Percentiles rank a stretch among this genome's conserved stretches.
These are phyloP conservation scores for Trametes coccinea DNA, from an alignment of 768 basidiomycete species.

Conservation along the genomic window DNA sequence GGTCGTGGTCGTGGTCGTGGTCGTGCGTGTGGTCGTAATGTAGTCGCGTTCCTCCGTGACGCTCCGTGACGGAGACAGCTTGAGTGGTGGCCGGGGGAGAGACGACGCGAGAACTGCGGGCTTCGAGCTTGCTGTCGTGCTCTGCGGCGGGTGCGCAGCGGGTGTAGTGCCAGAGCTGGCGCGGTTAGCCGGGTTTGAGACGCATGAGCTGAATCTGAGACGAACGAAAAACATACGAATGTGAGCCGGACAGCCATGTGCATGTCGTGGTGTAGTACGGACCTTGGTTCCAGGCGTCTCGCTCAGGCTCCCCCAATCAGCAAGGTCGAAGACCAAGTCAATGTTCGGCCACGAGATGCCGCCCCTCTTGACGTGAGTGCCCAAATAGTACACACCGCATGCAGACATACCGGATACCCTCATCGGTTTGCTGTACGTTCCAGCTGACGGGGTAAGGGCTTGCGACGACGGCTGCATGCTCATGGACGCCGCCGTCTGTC, in stretches of 20 bases:
- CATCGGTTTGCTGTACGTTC: constrained; percentile 23
- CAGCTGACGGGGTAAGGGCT: constrained; percentile 30
- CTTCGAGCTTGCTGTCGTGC: constrained; percentile 15
- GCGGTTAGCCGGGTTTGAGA: constrained; percentile 15
- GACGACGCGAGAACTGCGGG: constrained; percentile 5
- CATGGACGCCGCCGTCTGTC: constrained; percentile 17
- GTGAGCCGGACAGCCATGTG: too few relatives aligned
- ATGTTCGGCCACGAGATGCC: constrained; percentile 30
- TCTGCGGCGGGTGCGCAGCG: constrained; percentile 21
- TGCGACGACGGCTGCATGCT: constrained; percentile 23
- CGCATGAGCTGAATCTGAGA: constrained; percentile 26
- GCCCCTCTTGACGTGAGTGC: neutral
- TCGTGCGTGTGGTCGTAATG: constrained; percentile 30
- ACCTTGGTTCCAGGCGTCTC: constrained; percentile 26
- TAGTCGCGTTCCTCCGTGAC: constrained; percentile 23
- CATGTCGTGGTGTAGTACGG: too few relatives aligned
- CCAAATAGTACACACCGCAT: neutral
- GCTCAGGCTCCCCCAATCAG: constrained; percentile 20
- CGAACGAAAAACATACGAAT: neutral
- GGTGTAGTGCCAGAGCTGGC: constrained; percentile 28
- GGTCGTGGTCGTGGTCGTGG: constrained; percentile 31
- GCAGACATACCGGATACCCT: constrained; percentile 20
- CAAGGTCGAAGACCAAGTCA: constrained; percentile 25
- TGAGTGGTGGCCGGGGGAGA: constrained; percentile 23
- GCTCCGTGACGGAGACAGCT: constrained; percentile 21